Base-by-base conservation (phyloP, 768 basidiomycete species). In the Panaeolus cyanescens region DNA sequence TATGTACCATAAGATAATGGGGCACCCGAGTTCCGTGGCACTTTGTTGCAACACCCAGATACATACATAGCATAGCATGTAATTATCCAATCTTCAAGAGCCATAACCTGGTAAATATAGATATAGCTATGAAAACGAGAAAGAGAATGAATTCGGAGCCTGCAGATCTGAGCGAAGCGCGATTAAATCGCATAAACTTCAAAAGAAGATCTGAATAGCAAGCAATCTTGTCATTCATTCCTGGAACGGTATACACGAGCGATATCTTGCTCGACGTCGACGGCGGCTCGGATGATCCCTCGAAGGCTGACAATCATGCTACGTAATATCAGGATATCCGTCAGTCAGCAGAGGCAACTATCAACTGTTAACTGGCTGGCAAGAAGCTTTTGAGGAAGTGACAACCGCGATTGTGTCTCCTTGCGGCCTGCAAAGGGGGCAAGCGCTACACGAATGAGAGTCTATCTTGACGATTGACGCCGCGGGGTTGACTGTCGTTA, bases 401-500 rank as follows among this genome's bases (percentile, higher is more conserved):
- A 50, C 45, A 28, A 50, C 45, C 45, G 45, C 25, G 12, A 50
- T 25, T 25, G 25, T 50, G 22, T 15, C 45, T 28, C 25, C 45
- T 50, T 28, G 10, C 22, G 1, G 28, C 39, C 36, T 39, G 32
- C 39, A 17, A 17, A 42, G n/a, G 39, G 60, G 40, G 53, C 58
- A 59, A 55, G 62, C 17, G 60, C 67, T 67, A 83, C 60, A 68
- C 70, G 71, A 84, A 82, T 57, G 79, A 77, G 45, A 84, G 72
- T 40, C 68, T 72, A 69, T 81, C 77, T 40, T 64, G 68, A 60
- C 68, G 40, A 57, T 67, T 67, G 67, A 71, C 59, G 59, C 73
- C 72, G 36, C 66, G 68, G 56, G 57, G 45, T 60, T 60, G 57
- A 53, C 58, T 36, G 62, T 33, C 54, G 42, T 55, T 58, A 25